Conservation (phyloP, 2,329 filamentous ascomycete species). For the Colletotrichum sp. region DNA sequence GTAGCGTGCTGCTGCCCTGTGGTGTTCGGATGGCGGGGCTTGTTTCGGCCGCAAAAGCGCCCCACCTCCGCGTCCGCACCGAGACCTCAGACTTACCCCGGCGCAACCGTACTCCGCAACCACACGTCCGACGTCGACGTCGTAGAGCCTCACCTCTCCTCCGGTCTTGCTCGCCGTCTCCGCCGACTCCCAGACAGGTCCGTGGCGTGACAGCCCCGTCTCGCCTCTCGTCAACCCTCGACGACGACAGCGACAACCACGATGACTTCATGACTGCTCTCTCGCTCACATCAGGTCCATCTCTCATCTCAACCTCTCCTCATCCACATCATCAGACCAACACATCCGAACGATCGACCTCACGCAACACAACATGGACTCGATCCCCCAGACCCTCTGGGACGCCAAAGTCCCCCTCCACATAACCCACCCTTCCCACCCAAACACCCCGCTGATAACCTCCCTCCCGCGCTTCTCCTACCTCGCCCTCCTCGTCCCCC, state of each 20-base stretch:
- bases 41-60: background rate
- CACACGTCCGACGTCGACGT: background rate
- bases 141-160: background rate
- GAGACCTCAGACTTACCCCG: conserved; percentile 3
- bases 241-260: background rate
- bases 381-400: conserved; percentile 58
- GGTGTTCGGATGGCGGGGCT: background rate
- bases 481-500: conserved; percentile 61
- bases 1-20: too few relatives aligned
- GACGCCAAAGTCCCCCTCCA: conserved; percentile 57
- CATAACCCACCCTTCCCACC: conserved; percentile 56
- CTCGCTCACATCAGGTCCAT: background rate
- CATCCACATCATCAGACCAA: background rate
- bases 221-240: background rate
- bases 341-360: background rate
- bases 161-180: background rate
- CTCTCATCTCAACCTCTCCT: background rate
- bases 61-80: conserved; percentile 4
- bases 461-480: conserved; percentile 65
- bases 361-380: conserved; percentile 6
- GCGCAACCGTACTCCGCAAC: conserved; percentile 1
- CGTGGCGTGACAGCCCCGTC: background rate
- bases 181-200: background rate
- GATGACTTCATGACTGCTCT: background rate
- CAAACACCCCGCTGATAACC: conserved; percentile 56